phyloP scores from a whole-genome alignment of 164 flowering plant species.

The Magnolia officinalis region DNA sequence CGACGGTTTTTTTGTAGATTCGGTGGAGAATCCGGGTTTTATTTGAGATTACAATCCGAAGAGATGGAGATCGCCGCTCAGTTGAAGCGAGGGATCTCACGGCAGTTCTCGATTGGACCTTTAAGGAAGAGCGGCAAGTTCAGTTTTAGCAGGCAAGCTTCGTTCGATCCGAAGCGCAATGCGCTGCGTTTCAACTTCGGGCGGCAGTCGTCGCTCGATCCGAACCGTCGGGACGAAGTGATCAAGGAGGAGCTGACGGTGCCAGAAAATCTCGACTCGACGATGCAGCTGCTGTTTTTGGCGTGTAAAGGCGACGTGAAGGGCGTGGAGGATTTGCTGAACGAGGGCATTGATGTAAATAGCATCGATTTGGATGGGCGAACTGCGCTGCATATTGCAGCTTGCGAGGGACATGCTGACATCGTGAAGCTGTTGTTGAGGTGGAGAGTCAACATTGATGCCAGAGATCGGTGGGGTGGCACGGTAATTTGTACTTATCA shows the following conservation, averaged over 20 bases:
- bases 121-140: constrained; percentile 40
- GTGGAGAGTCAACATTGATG: constrained; percentile 77
- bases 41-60: neutral
- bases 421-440: constrained; percentile 66
- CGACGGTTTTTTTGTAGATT: neutral
- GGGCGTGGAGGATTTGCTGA: constrained; percentile 73
- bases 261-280: constrained; percentile 86
- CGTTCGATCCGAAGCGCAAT: constrained; percentile 56
- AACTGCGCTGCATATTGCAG: constrained; percentile 88
- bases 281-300: constrained; percentile 85
- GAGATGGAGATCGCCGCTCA: constrained; percentile 52
- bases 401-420: constrained; percentile 90
- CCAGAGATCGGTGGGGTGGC: constrained; percentile 98
- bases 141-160: constrained; percentile 53
- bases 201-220: constrained; percentile 83
- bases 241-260: constrained; percentile 48
- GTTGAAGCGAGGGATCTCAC: constrained; percentile 79
- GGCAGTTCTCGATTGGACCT: constrained; percentile 87
- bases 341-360: constrained; percentile 81
- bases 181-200: constrained; percentile 78
- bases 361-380: constrained; percentile 94
- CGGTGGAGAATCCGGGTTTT: neutral
- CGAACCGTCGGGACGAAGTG: constrained; percentile 52
- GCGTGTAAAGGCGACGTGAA: constrained; percentile 69
- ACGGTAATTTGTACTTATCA: constrained; percentile 45